phyloP scores from a whole-genome alignment of 768 basidiomycete genomes.

The Boletales sp. region DNA sequence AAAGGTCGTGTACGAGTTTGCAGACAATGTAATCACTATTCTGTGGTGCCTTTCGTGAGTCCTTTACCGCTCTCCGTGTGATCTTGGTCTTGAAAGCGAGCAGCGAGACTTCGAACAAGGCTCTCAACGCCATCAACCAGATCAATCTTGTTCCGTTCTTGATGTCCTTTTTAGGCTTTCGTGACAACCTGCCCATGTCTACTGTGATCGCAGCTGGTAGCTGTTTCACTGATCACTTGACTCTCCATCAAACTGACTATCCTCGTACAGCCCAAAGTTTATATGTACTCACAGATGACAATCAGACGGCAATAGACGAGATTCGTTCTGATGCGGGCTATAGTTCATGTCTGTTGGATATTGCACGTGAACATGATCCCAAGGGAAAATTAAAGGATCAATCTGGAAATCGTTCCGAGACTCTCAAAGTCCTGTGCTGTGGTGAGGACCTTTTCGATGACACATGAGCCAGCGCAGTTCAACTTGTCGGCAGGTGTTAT shows the following conservation, averaged over 20 bases:
- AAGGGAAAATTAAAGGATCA: conserved; percentile 41
- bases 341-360: conserved; percentile 60
- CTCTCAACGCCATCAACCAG: conserved; percentile 71
- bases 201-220: conserved; percentile 81
- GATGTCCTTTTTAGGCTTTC: conserved; percentile 81
- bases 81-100: conserved; percentile 21
- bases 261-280: conserved; percentile 72
- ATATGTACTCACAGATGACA: conserved; percentile 92
- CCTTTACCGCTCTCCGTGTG: not conserved
- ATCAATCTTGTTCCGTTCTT: conserved; percentile 78
- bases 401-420: conserved; percentile 45
- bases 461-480: not conserved
- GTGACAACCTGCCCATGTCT: conserved; percentile 61
- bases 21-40: conserved; percentile 89
- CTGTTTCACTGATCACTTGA: conserved; percentile 6
- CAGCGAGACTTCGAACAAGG: conserved; percentile 92
- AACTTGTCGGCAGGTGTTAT: conserved; percentile 53
- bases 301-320: conserved; percentile 66
- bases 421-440: conserved; percentile 64
- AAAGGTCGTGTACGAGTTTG: conserved; percentile 79
- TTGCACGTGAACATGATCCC: conserved; percentile 38
- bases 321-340: conserved; percentile 59
- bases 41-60: conserved; percentile 95
- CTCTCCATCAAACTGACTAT: not conserved
- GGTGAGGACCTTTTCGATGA: conserved; percentile 42